Evolutionary conservation across 768 basidiomycete genomes (phyloP), one percentile per base, ranked within the genome.

Genomic region (Leucosporidium scottii): DNA sequence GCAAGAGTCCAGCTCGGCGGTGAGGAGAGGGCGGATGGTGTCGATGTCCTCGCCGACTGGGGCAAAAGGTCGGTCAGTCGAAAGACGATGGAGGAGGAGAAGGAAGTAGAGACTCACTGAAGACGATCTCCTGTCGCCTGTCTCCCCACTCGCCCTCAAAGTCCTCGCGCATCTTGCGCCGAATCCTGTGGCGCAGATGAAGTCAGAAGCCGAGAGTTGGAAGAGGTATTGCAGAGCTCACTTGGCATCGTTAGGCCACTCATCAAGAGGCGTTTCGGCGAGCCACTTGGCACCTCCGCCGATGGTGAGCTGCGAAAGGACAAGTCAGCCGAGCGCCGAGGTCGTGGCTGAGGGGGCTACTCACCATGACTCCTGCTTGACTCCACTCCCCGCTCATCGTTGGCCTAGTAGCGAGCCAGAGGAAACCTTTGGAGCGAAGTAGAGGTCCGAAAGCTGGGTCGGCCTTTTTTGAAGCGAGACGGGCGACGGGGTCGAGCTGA

Each of bases 101-200:
- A 61, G 20, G 23, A 21, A 59, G 28, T n/a, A n/a, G n/a, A n/a
- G n/a, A n/a, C 13, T 25, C 28, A 12, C 17, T n/a, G 18, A 50
- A 59, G 17, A 30, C 64, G 50, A 73, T 31, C 28, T 72, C 75
- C 23, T 68, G 76, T 13, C 74, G 65, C 54, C 78, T 73, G 71
- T 79, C 78, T 18, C 77, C 78, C 78, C 78, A 79, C 27, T 65
- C 56, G 6, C 77, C 78, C 30, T 74, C 50, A 31, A 79, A 78
- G 63, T 79, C 78, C 12, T 61, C 62, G 67, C 70, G 73, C 68
- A 79, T 78, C 23, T 73, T 70, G 15, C 67, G 70, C 2, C 68
- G 71, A 9, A 74, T 53, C 21, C 69, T 70, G 65, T 12, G 31
- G 27, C 17, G 13, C 20, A 20, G 10, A 44, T 7, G 3, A 51